Percentiles rank a stretch among this genome's conserved stretches.
These are phyloP conservation scores for Petunia axillaris DNA, from an alignment of 257 asterid species.

Conservation along the genomic window DNA sequence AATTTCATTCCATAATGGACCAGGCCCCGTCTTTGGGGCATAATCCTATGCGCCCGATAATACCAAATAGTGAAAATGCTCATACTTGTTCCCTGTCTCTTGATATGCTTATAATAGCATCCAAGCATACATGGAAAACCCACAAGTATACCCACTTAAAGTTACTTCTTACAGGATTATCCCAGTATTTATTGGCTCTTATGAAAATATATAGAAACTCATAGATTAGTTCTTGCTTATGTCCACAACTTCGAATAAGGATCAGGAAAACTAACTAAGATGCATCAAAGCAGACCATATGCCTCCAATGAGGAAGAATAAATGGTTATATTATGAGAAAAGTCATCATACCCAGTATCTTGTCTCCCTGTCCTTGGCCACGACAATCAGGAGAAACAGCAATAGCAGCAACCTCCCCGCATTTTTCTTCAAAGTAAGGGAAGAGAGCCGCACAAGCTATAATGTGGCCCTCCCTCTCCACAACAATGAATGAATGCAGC, in stretches of 20 bases:
- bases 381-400: constrained; percentile 99
- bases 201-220: background rate
- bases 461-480: constrained; percentile 95
- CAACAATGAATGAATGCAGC: constrained; percentile 66
- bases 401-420: constrained; percentile 97
- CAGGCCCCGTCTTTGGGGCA: background rate
- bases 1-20: background rate
- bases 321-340: constrained; percentile 16
- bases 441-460: constrained; percentile 92
- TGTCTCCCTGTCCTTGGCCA: constrained; percentile 98
- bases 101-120: background rate
- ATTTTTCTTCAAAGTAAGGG: constrained; percentile 73
- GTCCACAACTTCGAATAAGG: background rate
- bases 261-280: background rate
- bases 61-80: background rate
- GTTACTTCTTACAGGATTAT: background rate
- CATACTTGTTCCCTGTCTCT: background rate
- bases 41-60: background rate
- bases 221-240: background rate
- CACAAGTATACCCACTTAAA: background rate
- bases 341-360: constrained; percentile 75
- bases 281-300: background rate
- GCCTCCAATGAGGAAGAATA: background rate
- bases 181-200: background rate
- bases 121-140: background rate